phyloP scores from a whole-genome alignment of 73 alveolate genomes.

The Breviolum minutum region DNA sequence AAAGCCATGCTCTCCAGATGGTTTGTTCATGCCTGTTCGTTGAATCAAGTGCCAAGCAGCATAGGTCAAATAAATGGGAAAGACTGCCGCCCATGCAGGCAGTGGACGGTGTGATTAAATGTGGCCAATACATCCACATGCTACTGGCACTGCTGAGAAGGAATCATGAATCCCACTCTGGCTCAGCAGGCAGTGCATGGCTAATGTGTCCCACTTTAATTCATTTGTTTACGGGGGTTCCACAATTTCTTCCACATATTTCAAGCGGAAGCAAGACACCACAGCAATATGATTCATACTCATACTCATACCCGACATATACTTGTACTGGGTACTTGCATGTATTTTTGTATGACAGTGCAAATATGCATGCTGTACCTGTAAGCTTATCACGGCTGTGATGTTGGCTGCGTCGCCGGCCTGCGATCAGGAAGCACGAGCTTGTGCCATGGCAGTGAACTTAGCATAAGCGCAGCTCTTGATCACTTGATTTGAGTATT shows the following conservation, averaged over 20 bases:
- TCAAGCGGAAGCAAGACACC: too few species aligned
- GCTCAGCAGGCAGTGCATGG: too few species aligned
- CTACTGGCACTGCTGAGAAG: background rate
- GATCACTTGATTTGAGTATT: too few species aligned
- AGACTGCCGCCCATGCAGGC: conserved; percentile 59
- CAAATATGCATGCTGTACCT: background rate
- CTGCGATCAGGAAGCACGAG: conserved; percentile 51
- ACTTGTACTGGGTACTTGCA: background rate
- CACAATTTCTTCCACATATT: too few species aligned
- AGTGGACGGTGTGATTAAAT: background rate
- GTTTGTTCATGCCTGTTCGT: too few species aligned
- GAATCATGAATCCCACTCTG: too few species aligned
- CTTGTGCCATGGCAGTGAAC: conserved; percentile 43
- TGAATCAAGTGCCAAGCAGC: background rate
- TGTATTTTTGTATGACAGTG: background rate
- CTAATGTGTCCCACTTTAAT: too few species aligned
- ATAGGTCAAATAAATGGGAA: conserved; percentile 50
- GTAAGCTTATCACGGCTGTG: background rate
- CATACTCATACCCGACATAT: too few species aligned
- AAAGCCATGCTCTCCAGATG: too few species aligned
- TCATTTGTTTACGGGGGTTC: background rate
- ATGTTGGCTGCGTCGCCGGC: background rate
- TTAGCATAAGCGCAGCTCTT: background rate
- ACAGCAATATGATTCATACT: too few species aligned
- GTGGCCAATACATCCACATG: background rate